Evolutionary conservation across 176 grass and related monocot genomes (phyloP), one percentile per base, ranked within the genome.

Genomic region (Hyparrhenia diplandra): DNA sequence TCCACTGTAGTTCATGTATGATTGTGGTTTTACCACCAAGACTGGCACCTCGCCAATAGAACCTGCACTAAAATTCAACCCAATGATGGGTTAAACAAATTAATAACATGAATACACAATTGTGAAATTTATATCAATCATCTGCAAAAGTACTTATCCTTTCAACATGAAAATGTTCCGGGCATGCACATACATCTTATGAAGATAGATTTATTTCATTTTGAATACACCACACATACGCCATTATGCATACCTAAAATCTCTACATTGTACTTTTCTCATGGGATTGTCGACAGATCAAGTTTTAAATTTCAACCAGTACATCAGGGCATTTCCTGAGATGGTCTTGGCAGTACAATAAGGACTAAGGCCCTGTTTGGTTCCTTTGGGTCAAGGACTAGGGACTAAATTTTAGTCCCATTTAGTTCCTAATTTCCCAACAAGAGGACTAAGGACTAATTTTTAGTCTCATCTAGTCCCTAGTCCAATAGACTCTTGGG

Each of bases 1-100:
- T 37, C 90, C 90, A 13, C 89, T 88, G 82, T 93, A 99, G 83
- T 99, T 99, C 88, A 95, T 93, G 77, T 99, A 99, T 42, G 93
- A 84, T 37, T 99, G 93, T 25, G 97, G 97, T 81, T 99, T 95
- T 81, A 91, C 89, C 80, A 96, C 62, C 73, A 93, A 78, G 83
- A 95, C 82, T 71, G 96, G 93, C 30, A 99, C 90, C 65, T 89
- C 76, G n/a, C 97, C 90, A 74, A 99, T 85, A 65, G 87, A 95
- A 90, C 97, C 93, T 99, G 85, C 75, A 88, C 71, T 82, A 87
- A 88, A 78, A 80, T 62, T 60, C 65, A 73, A 84, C 47, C 47
- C 75, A 66, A 68, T 8, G 37, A 82, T 42, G 62, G 27, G 61
- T 25, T 64, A 23, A 35, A 76, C 10, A 82, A 58, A 74, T 69